Evolutionary conservation across 345 rosid genomes (phyloP).

Genomic region (Xanthoceras sorbifolium): DNA sequence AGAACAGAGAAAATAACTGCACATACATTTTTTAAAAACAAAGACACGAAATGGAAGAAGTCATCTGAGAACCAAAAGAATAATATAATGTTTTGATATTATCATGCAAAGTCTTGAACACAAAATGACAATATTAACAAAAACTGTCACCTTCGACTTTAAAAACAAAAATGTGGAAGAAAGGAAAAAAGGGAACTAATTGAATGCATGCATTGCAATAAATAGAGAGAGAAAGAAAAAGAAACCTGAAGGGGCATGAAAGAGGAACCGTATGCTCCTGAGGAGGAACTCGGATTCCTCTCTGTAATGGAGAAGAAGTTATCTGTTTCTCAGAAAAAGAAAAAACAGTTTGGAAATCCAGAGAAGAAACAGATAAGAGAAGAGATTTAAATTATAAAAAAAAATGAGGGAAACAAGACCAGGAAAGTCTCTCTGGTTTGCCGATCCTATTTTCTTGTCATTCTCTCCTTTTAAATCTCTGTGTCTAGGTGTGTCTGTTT

Average conservation of each 20-base stretch:
- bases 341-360: not conserved
- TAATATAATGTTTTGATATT: too few relatives aligned
- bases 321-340: not conserved
- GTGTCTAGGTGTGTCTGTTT: too few relatives aligned
- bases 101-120: too few relatives aligned
- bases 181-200: too few relatives aligned
- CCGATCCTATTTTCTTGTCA: conserved; percentile 6
- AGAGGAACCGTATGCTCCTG: conserved; percentile 22
- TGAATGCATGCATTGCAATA: not conserved
- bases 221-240: not conserved
- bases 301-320: not conserved
- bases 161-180: not conserved
- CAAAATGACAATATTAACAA: too few relatives aligned
- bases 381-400: not conserved
- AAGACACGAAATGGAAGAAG: not conserved
- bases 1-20: conserved; percentile 5
- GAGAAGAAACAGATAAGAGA: not conserved
- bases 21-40: not conserved
- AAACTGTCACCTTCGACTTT: not conserved
- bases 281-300: conserved; percentile 15
- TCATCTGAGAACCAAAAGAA: not conserved
- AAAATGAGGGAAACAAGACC: not conserved
- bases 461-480: conserved; percentile 29
- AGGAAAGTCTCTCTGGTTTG: not conserved
- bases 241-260: not conserved